These are phyloP conservation scores for Calonectria pauciramosa DNA, from an alignment of 2,329 filamentous ascomycete genomes.

Conservation along the genomic window DNA sequence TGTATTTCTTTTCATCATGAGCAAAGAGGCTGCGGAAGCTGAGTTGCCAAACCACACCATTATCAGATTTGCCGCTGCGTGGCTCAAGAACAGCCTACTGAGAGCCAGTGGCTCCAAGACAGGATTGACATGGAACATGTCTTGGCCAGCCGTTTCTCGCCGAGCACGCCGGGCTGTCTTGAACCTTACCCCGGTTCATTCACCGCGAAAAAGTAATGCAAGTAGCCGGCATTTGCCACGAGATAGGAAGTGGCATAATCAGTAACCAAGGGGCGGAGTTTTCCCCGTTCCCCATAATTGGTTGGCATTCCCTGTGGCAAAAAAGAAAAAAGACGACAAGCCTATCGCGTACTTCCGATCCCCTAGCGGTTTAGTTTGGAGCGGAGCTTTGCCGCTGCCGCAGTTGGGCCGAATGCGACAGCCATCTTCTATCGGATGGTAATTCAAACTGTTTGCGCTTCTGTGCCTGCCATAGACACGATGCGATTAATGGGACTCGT, in stretches of 20 bases:
- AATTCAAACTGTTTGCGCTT: background rate
- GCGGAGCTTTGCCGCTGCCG: background rate
- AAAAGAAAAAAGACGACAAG: background rate
- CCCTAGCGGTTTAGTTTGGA: no score
- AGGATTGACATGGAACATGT: background rate
- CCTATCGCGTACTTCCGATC: background rate
- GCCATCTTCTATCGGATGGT: background rate
- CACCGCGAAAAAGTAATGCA: background rate
- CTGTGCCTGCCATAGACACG: no score
- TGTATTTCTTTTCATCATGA: no score
- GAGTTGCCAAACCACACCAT: background rate
- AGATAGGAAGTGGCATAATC: background rate
- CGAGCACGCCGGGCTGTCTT: background rate
- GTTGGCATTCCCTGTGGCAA: background rate
- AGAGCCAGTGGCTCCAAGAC: background rate
- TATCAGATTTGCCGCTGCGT: no score
- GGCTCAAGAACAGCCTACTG: background rate
- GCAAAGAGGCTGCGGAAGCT: background rate
- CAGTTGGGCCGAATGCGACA: background rate
- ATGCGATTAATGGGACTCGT: no score
- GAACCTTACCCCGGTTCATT: background rate
- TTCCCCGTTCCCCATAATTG: no score
- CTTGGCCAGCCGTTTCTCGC: background rate
- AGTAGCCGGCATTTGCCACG: background rate
- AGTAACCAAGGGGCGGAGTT: no score